A percentile compares a stretch with the other conserved stretches of the same genome.
Evolutionary conservation across 2,329 filamentous ascomycete genomes (phyloP).

Genomic region (Ceratocystis cacaofunesta): DNA sequence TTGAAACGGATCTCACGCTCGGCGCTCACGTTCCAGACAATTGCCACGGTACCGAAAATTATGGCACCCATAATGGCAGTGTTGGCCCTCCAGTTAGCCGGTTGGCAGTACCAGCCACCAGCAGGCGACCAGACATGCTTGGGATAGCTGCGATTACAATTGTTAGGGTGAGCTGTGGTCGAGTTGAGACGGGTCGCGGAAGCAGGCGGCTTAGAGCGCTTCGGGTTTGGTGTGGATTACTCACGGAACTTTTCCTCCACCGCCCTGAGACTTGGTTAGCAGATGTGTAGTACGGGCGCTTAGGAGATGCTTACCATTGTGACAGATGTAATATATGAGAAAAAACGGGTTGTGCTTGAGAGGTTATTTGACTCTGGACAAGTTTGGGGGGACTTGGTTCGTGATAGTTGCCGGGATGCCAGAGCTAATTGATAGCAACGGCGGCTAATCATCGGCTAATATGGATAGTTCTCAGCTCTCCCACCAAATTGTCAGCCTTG

Average conservation of each 20-base stretch:
- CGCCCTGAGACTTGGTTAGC: neutral
- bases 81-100: constrained; percentile 88
- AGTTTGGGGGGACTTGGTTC: neutral
- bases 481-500: constrained; percentile 6
- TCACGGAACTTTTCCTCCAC: constrained; percentile 16
- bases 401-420: neutral
- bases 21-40: constrained; percentile 59
- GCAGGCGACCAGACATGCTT: constrained; percentile 99
- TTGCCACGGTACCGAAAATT: constrained; percentile 51
- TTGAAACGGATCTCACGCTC: constrained; percentile 56
- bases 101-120: constrained; percentile 94
- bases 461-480: neutral
- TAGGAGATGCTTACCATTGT: neutral
- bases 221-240: neutral
- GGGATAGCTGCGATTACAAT: constrained; percentile 51
- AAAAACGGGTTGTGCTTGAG: neutral
- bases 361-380: neutral
- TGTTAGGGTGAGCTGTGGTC: constrained; percentile 4
- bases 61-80: constrained; percentile 60
- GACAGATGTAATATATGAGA: neutral
- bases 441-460: constrained; percentile 12
- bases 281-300: neutral
- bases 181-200: neutral
- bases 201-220: neutral
- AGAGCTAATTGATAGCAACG: neutral